Percentiles rank a stretch among this genome's conserved stretches.
phyloP scores from a whole-genome alignment of 768 basidiomycete species.

The Xanthoconium purpureum region DNA sequence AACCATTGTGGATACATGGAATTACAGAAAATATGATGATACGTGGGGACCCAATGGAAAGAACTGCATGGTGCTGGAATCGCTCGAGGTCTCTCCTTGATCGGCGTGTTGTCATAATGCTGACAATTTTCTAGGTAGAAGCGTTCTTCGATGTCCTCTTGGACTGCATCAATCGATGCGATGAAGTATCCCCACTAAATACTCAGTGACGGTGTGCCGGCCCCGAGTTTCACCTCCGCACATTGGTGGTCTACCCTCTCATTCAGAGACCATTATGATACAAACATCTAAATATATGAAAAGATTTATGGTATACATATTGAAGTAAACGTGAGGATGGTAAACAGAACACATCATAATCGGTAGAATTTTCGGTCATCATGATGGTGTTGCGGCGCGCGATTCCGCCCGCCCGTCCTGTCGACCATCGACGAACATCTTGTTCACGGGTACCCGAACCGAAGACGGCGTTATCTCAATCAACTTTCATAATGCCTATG shows the following conservation, averaged over 20 bases:
- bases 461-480: slow-evolving; percentile 12
- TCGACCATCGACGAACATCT: slow-evolving; percentile 29
- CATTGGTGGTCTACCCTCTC: background rate
- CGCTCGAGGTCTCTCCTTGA: slow-evolving; percentile 51
- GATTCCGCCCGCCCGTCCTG: slow-evolving; percentile 10
- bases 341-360: background rate
- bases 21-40: slow-evolving; percentile 54
- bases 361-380: background rate
- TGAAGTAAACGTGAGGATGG: background rate
- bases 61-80: slow-evolving; percentile 71
- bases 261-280: background rate
- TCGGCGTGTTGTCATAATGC: background rate
- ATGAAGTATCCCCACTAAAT: slow-evolving; percentile 61
- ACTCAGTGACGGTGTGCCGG: background rate
- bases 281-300: background rate
- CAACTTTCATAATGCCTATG: slow-evolving; percentile 37
- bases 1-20: slow-evolving; percentile 78
- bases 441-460: slow-evolving; percentile 14
- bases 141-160: slow-evolving; percentile 66
- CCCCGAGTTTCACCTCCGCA: background rate
- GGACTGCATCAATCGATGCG: slow-evolving; percentile 56
- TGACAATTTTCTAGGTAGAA: slow-evolving; percentile 44
- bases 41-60: slow-evolving; percentile 72
- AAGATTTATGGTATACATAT: background rate
- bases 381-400: background rate